These are phyloP conservation scores for Acacia pycnantha DNA, from an alignment of 331 rosid species.

Conservation along the genomic window DNA sequence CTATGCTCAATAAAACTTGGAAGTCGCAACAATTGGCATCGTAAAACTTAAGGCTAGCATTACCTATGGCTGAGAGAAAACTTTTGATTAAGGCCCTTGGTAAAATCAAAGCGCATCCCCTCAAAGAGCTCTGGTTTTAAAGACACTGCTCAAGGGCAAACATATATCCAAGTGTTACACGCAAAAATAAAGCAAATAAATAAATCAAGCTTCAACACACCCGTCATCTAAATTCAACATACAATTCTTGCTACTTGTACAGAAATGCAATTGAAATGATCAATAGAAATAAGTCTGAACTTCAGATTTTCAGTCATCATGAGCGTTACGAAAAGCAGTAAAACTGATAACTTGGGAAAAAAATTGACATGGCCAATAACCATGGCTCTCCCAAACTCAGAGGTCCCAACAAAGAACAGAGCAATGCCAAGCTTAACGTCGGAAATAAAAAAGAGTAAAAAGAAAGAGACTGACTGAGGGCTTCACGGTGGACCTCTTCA, in stretches of 20 bases:
- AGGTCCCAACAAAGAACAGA: neutral
- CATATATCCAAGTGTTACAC: neutral
- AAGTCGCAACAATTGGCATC: neutral
- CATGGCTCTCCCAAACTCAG: neutral
- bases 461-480: constrained; percentile 62
- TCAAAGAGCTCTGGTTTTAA: constrained; percentile 93
- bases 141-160: constrained; percentile 61
- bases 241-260: neutral
- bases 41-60: neutral
- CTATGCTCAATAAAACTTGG: neutral
- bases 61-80: constrained; percentile 98
- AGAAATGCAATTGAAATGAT: neutral
- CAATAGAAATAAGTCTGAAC: neutral
- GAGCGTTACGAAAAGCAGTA: too few species aligned
- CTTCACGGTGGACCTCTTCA: constrained; percentile 97
- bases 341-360: neutral
- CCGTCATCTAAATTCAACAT: neutral
- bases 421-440: neutral
- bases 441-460: neutral
- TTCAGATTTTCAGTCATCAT: neutral
- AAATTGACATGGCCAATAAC: neutral
- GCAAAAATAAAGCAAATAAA: neutral
- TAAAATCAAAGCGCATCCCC: constrained; percentile 93
- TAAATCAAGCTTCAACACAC: neutral
- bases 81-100: constrained; percentile 83